phyloP scores from a whole-genome alignment of 768 basidiomycete genomes.

The Ramaria sp. region DNA sequence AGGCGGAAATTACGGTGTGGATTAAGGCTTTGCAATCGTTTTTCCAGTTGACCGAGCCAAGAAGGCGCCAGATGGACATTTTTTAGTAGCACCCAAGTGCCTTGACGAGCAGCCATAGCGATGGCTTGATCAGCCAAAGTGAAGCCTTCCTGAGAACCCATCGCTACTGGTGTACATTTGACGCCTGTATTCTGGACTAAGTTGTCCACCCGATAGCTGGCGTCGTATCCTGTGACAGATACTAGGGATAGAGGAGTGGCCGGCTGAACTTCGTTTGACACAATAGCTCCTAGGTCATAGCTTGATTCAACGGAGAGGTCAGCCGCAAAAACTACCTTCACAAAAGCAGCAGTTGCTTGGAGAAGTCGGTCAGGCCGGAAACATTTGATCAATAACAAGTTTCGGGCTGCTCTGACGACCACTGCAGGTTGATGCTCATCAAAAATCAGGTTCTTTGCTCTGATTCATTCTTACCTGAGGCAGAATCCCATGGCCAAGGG shows the following conservation, averaged over 20 bases:
- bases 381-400: constrained; percentile 75
- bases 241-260: constrained; percentile 80
- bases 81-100: constrained; percentile 94
- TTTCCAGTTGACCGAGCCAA: constrained; percentile 94
- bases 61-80: constrained; percentile 94
- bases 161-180: constrained; percentile 83
- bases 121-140: constrained; percentile 94
- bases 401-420: constrained; percentile 62
- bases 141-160: constrained; percentile 99
- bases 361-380: constrained; percentile 87
- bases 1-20: constrained; percentile 88
- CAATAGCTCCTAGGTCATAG: constrained; percentile 70
- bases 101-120: constrained; percentile 81
- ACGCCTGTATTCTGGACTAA: constrained; percentile 68
- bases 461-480: constrained; percentile 47
- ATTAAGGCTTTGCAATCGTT: constrained; percentile 86
- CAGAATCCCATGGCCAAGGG: constrained; percentile 71
- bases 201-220: constrained; percentile 92
- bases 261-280: constrained; percentile 67
- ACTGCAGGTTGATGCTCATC: constrained; percentile 22
- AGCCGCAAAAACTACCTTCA: constrained; percentile 62
- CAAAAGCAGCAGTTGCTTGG: constrained; percentile 71
- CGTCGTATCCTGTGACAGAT: constrained; percentile 94
- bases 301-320: constrained; percentile 67
- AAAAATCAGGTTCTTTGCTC: background rate